These are phyloP conservation scores for Alternaria burnsii DNA, from an alignment of 2,329 filamentous ascomycete genomes.

Conservation along the genomic window DNA sequence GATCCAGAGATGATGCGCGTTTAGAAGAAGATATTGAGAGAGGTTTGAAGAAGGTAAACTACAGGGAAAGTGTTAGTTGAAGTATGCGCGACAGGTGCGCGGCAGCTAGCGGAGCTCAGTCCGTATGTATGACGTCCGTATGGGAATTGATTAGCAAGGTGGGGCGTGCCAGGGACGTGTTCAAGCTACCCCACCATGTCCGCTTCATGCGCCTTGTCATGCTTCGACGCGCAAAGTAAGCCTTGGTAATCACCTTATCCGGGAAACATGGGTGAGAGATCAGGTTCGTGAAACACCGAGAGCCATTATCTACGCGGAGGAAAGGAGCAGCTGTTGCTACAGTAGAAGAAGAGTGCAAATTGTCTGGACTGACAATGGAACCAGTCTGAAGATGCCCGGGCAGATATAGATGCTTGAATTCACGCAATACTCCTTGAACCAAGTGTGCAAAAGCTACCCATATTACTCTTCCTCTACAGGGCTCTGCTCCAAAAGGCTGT, in stretches of 20 bases:
- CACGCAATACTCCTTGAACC: accelerated
- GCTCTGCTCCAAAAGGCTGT: constrained; percentile 12
- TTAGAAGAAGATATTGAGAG: not conserved
- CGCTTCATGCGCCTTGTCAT: constrained; percentile 10
- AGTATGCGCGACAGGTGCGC: not conserved
- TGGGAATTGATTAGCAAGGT: constrained; percentile 18
- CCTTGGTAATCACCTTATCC: constrained; percentile 29
- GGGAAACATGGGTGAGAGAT: not conserved
- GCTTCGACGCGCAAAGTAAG: constrained; percentile 14
- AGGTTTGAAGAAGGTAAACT: not conserved
- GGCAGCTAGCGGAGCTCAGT: constrained; percentile 10
- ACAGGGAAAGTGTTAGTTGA: not conserved
- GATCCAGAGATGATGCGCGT: not conserved
- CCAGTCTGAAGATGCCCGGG: not conserved
- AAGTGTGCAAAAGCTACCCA: not conserved
- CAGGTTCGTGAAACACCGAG: not conserved
- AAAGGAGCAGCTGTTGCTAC: no score
- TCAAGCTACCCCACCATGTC: constrained; percentile 15
- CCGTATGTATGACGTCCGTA: constrained; percentile 23
- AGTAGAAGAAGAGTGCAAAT: not conserved
- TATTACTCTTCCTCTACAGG: not conserved
- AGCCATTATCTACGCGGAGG: no score
- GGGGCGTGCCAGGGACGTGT: constrained; percentile 28
- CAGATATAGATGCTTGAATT: not conserved
- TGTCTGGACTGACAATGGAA: not conserved